Evolutionary conservation across 2,329 filamentous ascomycete species (phyloP).

Genomic region (Paraphoma chrysanthemicola): DNA sequence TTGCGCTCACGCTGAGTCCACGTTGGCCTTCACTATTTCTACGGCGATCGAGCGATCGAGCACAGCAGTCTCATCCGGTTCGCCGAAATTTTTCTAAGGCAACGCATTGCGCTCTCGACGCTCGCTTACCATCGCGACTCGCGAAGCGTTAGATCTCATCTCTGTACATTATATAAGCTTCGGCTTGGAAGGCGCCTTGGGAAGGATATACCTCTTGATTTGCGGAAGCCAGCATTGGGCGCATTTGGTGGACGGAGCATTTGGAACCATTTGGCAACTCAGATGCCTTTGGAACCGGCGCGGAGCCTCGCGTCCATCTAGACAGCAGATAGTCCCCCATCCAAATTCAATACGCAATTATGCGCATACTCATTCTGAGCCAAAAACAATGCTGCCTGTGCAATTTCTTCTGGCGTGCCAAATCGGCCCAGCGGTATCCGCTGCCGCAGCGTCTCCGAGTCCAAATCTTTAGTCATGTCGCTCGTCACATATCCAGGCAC

Average conservation of each 20-base stretch:
- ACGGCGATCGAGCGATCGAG: too few relatives aligned
- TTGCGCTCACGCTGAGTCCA: too few relatives aligned
- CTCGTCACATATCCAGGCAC: constrained; percentile 85
- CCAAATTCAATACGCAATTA: constrained; percentile 84
- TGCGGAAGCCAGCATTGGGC: not conserved
- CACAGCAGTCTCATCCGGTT: too few relatives aligned
- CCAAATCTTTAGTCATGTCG: constrained; percentile 70
- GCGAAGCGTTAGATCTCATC: not conserved
- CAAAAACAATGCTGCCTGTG: constrained; percentile 82
- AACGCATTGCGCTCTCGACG: too few relatives aligned
- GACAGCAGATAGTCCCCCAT: constrained; percentile 78
- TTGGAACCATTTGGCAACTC: not conserved
- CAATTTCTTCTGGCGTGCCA: constrained; percentile 73
- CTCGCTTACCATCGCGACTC: not conserved
- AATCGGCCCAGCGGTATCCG: constrained; percentile 72
- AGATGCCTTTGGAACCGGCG: too few relatives aligned
- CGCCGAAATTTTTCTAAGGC: too few relatives aligned
- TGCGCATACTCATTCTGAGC: constrained; percentile 82
- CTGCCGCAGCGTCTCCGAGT: constrained; percentile 43
- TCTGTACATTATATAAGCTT: constrained; percentile 1
- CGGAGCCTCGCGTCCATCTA: constrained; percentile 9
- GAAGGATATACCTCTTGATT: constrained; percentile 8
- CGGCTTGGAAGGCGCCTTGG: constrained; percentile 1
- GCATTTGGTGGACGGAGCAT: not conserved
- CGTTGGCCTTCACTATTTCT: too few relatives aligned